Conservation (phyloP, 345 rosid species). For the Populus simonii region DNA sequence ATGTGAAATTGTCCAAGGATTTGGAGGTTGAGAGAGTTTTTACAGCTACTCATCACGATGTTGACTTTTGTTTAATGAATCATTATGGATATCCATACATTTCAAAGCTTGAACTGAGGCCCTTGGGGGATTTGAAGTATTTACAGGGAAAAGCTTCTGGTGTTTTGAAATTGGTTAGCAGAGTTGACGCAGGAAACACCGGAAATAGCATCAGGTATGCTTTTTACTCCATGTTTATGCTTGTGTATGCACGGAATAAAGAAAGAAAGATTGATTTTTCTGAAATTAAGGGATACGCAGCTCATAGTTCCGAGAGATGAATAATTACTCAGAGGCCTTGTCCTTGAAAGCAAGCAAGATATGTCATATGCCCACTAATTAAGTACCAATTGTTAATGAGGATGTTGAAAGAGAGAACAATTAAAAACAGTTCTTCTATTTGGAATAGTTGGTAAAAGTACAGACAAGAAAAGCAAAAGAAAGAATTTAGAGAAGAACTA, state of each 20-base stretch:
- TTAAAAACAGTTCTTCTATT: not conserved
- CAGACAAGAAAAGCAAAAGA: not conserved
- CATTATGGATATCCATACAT: conserved; percentile 42
- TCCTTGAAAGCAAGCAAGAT: too few species aligned
- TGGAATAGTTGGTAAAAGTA: not conserved
- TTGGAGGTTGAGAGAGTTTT: conserved; percentile 46
- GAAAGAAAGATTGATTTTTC: not conserved
- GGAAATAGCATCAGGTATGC: conserved; percentile 41
- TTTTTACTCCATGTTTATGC: conserved; percentile 3
- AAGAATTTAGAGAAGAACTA: not conserved
- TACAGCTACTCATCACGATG: conserved; percentile 26
- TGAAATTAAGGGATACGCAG: not conserved
- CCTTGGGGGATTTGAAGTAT: conserved; percentile 35
- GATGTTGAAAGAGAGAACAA: too few species aligned
- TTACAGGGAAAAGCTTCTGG: conserved; percentile 21
- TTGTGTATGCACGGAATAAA: not conserved
- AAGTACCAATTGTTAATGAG: too few species aligned
- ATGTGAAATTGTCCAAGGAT: conserved; percentile 29
- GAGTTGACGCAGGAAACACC: conserved; percentile 39
- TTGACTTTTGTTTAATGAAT: conserved; percentile 48
- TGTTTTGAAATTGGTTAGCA: conserved; percentile 43
- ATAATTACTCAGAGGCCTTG: too few species aligned
- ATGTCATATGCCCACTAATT: too few species aligned
- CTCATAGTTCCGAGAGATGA: too few species aligned
- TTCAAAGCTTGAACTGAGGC: conserved; percentile 54